Percentiles rank a stretch among this genome's conserved stretches.
Evolutionary conservation across 163 green algal species (phyloP).

Genomic region (Trebouxia gelatinosa): DNA sequence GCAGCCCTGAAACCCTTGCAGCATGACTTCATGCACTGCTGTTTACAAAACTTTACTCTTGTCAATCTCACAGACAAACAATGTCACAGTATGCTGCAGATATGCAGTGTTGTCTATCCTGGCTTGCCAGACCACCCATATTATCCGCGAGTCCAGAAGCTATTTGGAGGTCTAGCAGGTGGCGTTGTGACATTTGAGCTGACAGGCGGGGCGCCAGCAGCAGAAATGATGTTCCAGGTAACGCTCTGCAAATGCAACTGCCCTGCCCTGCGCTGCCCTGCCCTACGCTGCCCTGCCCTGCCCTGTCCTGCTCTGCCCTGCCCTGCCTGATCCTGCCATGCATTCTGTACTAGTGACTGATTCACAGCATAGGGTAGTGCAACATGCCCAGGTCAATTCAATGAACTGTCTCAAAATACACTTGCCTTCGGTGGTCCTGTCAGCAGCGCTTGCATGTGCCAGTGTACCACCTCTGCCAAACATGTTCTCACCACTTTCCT

Average conservation of each 20-base stretch:
- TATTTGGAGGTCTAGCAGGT: constrained; percentile 27
- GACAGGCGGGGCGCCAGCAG: constrained; percentile 16
- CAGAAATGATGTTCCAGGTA: constrained; percentile 23
- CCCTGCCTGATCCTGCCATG: constrained; percentile 1
- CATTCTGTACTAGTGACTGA: too few species aligned
- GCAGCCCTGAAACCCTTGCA: too few species aligned
- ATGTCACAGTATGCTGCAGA: constrained; percentile 26
- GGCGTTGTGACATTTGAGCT: constrained; percentile 38
- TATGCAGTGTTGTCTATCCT: constrained; percentile 33
- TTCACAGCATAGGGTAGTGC: too few species aligned
- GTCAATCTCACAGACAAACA: too few species aligned
- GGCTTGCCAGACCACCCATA: constrained; percentile 2
- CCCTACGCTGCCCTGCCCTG: background rate
- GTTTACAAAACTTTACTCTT: too few species aligned
- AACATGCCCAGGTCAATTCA: too few species aligned
- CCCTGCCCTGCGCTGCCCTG: background rate
- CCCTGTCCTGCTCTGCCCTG: constrained; percentile 15
- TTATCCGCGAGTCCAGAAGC: constrained; percentile 7
- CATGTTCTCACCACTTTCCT: too few species aligned
- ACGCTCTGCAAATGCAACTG: too few species aligned
- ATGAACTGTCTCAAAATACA: too few species aligned
- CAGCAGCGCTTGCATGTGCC: too few species aligned
- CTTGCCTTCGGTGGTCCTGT: too few species aligned
- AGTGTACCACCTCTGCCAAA: too few species aligned
- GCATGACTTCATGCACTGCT: background rate